Evolutionary conservation across 2,329 filamentous ascomycete genomes (phyloP).

Genomic region (Pyrenochaeta sp.): DNA sequence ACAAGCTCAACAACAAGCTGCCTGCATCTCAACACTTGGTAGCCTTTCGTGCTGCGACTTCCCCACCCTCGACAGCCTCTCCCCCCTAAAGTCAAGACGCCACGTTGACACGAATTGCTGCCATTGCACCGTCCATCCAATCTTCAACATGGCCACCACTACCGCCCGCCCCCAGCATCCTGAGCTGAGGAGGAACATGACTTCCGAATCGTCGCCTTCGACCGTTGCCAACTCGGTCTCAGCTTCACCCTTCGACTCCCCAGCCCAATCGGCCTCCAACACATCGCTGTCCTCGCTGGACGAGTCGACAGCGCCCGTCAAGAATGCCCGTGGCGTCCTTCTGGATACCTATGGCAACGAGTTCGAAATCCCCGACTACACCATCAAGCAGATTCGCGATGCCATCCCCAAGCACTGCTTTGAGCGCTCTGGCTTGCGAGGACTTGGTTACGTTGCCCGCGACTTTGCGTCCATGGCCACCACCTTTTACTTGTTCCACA

Average conservation of each 20-base stretch:
- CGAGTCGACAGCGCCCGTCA: conserved; percentile 60
- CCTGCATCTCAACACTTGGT: conserved; percentile 34
- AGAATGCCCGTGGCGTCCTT: conserved; percentile 67
- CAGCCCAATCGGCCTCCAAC: conserved; percentile 74
- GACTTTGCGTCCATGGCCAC: conserved; percentile 76
- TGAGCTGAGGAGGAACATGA: conserved; percentile 54
- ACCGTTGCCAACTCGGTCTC: conserved; percentile 64
- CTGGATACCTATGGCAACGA: conserved; percentile 94
- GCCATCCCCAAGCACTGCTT: conserved; percentile 98
- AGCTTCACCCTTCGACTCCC: conserved; percentile 67
- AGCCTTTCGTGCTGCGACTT: conserved; percentile 19
- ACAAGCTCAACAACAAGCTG: conserved; percentile 26
- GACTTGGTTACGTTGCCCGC: conserved; percentile 83
- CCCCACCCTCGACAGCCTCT: conserved; percentile 2
- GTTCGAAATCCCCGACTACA: conserved; percentile 93
- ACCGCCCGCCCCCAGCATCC: conserved; percentile 64
- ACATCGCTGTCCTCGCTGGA: conserved; percentile 92
- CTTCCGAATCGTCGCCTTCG: conserved; percentile 61
- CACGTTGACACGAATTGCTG: conserved; percentile 5
- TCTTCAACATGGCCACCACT: conserved; percentile 54
- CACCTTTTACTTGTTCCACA: conserved; percentile 90
- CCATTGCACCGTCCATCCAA: conserved; percentile 5
- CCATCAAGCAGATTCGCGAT: conserved; percentile 96
- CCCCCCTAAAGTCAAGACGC: conserved; percentile 3
- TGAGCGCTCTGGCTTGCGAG: conserved; percentile 79